phyloP scores from a whole-genome alignment of 1,139 yeast genomes.

The Blastobotrys indianensis region DNA sequence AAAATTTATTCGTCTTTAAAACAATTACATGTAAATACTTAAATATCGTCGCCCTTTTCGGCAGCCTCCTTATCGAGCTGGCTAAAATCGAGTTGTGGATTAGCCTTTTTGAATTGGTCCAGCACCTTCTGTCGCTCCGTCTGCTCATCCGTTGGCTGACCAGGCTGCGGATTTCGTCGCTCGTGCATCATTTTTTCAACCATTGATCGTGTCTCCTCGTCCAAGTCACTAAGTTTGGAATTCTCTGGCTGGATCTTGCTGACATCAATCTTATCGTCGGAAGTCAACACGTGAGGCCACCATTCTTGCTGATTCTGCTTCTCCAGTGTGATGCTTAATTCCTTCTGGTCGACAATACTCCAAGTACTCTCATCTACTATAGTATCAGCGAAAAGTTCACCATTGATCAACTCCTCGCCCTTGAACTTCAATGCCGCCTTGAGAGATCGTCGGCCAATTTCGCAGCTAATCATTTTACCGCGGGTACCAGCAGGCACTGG shows the following conservation, averaged over 20 bases:
- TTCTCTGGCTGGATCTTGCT: conserved; percentile 39
- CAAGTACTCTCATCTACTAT: conserved; percentile 38
- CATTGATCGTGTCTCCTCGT: conserved; percentile 39
- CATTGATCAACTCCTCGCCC: conserved; percentile 28
- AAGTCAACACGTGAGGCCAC: conserved; percentile 43
- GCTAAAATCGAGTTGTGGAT: conserved; percentile 40
- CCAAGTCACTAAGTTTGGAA: conserved; percentile 38
- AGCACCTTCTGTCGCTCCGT: conserved; percentile 32
- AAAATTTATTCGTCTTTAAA: not conserved
- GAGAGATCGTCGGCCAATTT: conserved; percentile 25
- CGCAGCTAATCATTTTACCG: conserved; percentile 33
- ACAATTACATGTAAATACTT: not conserved
- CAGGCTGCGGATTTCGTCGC: conserved; percentile 38
- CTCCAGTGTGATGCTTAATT: conserved; percentile 36
- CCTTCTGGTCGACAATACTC: conserved; percentile 38
- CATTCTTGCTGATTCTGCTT: conserved; percentile 38
- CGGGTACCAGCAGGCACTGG: conserved; percentile 34
- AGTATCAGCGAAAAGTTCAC: conserved; percentile 35
- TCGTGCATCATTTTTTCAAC: conserved; percentile 47
- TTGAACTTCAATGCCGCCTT: conserved; percentile 25
- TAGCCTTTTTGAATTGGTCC: conserved; percentile 38
- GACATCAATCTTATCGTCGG: conserved; percentile 41
- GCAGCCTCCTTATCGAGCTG: conserved; percentile 6
- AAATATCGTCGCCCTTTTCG: not conserved
- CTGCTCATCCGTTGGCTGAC: conserved; percentile 35